Evolutionary conservation across 768 basidiomycete genomes (phyloP), one percentile per base, ranked within the genome.

Genomic region (Boletus rubescentipes): DNA sequence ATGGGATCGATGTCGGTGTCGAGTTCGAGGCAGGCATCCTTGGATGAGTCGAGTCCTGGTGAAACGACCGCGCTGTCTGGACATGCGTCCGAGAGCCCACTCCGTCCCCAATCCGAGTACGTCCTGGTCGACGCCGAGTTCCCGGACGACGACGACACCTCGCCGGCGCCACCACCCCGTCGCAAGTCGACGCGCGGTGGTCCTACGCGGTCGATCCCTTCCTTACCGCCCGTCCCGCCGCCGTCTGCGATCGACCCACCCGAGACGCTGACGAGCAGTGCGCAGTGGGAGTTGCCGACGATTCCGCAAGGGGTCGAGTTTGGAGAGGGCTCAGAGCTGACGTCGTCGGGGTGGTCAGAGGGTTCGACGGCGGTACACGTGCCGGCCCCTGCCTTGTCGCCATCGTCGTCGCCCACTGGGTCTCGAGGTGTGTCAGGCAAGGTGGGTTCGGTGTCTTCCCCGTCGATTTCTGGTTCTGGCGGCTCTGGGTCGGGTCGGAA

Each of bases 211-310:
- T 53, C 55, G 9, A 48, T 59, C 54, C 61, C 41, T 0, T 34
- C 46, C 10, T 53, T 75, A 14, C 77, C 75, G 6, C 66, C 71
- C 0, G 66, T 77, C 11, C 75, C 73, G 0, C 74, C 78, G 15
- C 77, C 82, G 2, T 67, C 67, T 9, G 57, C 65, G 49, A 58
- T 69, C 6, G 69, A 66, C 21, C 62, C 71, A 3, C 55, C 73
- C 4, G 71, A 74, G 35, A 61, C 67, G 36, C 63, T 65, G 30
- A 74, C 75, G 48, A 75, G 70, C 40, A 76, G 77, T 34, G 73
- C 72, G 21, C 84, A 83, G 59, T 87, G 85, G 86, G 88, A 88
- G 57, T 68, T 86, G 6, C 82, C 87, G 1, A 75, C 77, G 8
- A 83, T 87, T 45, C 80, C 83, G 1, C 79, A 75, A 18, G 75